These are phyloP conservation scores for Euphorbia lathyris DNA, from an alignment of 345 rosid species.

Conservation along the genomic window DNA sequence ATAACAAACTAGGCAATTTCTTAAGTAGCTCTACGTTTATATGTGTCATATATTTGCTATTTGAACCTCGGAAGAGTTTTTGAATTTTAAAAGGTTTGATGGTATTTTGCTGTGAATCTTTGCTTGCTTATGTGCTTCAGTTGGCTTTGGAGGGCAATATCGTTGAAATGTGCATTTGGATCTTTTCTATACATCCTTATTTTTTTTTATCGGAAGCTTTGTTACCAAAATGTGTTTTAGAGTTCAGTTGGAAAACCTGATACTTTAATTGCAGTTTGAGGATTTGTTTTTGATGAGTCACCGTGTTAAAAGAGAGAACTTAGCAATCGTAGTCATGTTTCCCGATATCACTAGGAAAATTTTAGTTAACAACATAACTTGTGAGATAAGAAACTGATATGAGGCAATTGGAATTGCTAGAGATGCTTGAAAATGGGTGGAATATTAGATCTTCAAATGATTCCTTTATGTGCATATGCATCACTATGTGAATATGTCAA, in stretches of 20 bases:
- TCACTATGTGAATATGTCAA: not conserved
- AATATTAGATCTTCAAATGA: not conserved
- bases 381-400: not conserved
- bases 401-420: not conserved
- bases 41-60: no score
- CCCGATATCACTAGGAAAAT: not conserved
- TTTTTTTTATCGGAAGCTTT: slow-evolving; percentile 12
- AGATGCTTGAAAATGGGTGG: not conserved
- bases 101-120: not conserved
- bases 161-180: not conserved
- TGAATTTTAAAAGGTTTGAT: not conserved
- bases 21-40: no score
- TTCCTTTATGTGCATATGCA: not conserved
- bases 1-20: no score
- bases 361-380: not conserved
- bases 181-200: slow-evolving; percentile 1
- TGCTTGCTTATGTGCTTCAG: not conserved
- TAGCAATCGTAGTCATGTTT: not conserved
- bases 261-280: not conserved
- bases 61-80: no score
- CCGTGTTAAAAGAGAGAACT: not conserved
- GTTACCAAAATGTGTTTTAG: not conserved
- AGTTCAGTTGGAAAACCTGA: not conserved
- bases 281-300: not conserved
- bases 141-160: not conserved